Base-by-base conservation (phyloP, 352 stramenopile species). In the Globisporangium mamillatum region DNA sequence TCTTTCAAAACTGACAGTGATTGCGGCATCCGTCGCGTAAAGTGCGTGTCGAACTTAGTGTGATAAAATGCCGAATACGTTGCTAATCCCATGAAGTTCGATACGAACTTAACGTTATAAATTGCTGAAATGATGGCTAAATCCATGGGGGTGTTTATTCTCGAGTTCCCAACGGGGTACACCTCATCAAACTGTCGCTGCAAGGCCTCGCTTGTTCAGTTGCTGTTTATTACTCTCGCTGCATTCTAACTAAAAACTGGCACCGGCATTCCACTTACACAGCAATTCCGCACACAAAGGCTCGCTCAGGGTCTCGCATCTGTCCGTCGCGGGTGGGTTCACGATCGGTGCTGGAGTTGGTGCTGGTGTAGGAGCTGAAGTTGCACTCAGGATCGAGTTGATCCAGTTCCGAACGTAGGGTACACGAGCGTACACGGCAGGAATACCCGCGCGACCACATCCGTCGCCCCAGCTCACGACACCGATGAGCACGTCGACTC, bases 391-490 rank as follows among this genome's bases (percentile, higher is more conserved):
- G 6, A 59, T 38, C 25, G 27, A 25, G 14, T 59, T 25, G 20
- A 60, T 10, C 25, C 32, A 46, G 18, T 41, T 22, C 4, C 38
- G 53, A 6, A 22, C 53, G 3, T 22, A 22, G 3, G 53, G 53
- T 18, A 93, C 72, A 12, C 83, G 75, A 0, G 78, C 73, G 69
- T 91, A 92, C 41, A 93, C 73, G 4, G 81, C 81, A 0, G 81
- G 82, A 22, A 74, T 74, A 0, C 75, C 74, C 0, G 60, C 62
- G 1, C 55, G 54, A 25, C 75, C 83, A 56, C 85, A 93, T 8
- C 80, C 83, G 18, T 78, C 69, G 20, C 82, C 82, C 77, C 83
- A 92, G 66, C 75, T 90, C 38, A 88, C 77, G 22, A 90, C 70
- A 5, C 82, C 85, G 5, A 89, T 60, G 0, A 90, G 71, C 0